Conservation (phyloP, 176 grass and related monocot species). For the Rhipidocladum racemiflorum region DNA sequence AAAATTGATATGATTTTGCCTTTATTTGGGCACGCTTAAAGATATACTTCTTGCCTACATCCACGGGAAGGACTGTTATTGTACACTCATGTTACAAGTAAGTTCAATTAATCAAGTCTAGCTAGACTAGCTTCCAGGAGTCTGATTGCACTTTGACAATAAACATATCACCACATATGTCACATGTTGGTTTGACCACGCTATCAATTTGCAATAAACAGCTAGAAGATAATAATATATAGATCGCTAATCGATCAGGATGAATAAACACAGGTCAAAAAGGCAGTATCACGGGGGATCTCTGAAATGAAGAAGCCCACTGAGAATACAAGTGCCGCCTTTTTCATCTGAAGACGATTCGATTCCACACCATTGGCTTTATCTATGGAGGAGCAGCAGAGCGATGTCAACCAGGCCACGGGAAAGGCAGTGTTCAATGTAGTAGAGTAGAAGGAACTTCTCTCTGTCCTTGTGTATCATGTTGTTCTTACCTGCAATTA, state of each 20-base stretch:
- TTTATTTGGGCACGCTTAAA: too few relatives aligned
- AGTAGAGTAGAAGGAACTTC: background rate
- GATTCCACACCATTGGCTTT: slow-evolving; percentile 12
- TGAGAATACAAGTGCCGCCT: background rate
- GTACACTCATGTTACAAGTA: background rate
- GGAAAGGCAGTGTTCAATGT: background rate
- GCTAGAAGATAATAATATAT: background rate
- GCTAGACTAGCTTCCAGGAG: background rate
- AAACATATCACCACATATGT: background rate
- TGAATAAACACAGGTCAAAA: slow-evolving; percentile 43
- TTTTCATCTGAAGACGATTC: slow-evolving; percentile 35
- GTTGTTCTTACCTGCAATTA: background rate
- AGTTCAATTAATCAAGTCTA: background rate
- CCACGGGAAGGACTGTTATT: background rate
- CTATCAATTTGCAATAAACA: background rate
- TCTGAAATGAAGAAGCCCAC: slow-evolving; percentile 21
- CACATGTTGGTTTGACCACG: slow-evolving; percentile 25
- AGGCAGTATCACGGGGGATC: slow-evolving; percentile 38
- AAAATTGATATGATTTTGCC: background rate
- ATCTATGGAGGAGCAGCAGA: background rate
- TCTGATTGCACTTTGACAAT: slow-evolving; percentile 10
- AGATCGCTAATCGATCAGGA: background rate
- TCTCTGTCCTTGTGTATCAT: background rate
- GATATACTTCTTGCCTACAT: background rate
- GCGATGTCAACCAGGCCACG: background rate